phyloP scores from a whole-genome alignment of 441 rosid species.

The Mallotus repandus region DNA sequence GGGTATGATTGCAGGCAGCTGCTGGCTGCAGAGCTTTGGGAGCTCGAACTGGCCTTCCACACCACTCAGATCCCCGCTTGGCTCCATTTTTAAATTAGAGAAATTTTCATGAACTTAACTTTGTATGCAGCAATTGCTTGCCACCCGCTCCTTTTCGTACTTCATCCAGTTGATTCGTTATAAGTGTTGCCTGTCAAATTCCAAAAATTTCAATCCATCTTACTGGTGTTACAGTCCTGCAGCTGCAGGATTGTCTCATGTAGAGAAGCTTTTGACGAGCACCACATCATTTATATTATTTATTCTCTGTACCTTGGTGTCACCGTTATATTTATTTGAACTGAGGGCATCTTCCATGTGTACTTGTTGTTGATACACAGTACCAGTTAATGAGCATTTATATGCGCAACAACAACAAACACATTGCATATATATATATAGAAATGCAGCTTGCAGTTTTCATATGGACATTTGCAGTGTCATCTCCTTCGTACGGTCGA shows the following conservation, averaged over 20 bases:
- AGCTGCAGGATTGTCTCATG: background rate
- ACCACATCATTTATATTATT: too few relatives aligned
- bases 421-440: too few relatives aligned
- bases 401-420: too few relatives aligned
- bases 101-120: background rate
- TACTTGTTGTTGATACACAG: too few relatives aligned
- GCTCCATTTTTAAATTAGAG: conserved; percentile 38
- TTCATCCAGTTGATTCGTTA: background rate
- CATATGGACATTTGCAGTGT: too few relatives aligned
- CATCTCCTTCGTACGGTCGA: too few relatives aligned
- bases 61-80: conserved; percentile 52
- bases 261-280: background rate
- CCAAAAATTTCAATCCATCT: background rate
- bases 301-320: too few relatives aligned
- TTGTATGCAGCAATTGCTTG: background rate
- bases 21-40: conserved; percentile 80
- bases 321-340: too few relatives aligned
- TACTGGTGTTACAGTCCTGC: background rate
- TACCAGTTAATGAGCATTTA: too few relatives aligned
- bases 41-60: conserved; percentile 73
- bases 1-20: conserved; percentile 61
- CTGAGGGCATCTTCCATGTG: too few relatives aligned
- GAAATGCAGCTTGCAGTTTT: too few relatives aligned
- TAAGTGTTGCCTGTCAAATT: background rate
- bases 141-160: background rate